phyloP scores from a whole-genome alignment of 257 asterid species.

The Nicotiana noctiflora region DNA sequence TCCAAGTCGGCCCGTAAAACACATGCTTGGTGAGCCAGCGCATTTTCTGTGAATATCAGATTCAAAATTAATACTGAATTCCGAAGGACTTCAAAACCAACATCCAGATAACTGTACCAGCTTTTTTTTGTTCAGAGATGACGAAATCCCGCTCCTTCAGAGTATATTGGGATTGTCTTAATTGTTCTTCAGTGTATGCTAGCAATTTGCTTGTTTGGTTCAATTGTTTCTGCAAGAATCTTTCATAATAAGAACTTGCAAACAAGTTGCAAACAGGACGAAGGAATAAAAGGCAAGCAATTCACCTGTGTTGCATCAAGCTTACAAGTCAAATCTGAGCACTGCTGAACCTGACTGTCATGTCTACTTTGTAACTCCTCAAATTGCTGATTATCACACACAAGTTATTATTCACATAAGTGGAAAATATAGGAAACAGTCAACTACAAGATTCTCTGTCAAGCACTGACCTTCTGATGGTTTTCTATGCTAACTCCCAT shows the following conservation, averaged over 20 bases:
- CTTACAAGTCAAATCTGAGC: slow-evolving; percentile 49
- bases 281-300: not conserved
- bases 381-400: slow-evolving; percentile 36
- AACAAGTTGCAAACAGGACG: not conserved
- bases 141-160: slow-evolving; percentile 67
- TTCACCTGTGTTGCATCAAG: slow-evolving; percentile 62
- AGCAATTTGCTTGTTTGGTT: slow-evolving; percentile 42
- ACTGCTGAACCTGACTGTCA: slow-evolving; percentile 47
- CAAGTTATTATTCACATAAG: not conserved
- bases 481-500: slow-evolving; percentile 65
- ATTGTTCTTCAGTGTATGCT: slow-evolving; percentile 54
- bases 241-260: slow-evolving; percentile 19
- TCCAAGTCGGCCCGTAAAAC: slow-evolving; percentile 82
- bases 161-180: slow-evolving; percentile 46
- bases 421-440: no score
- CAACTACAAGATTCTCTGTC: not conserved
- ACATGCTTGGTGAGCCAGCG: slow-evolving; percentile 81
- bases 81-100: slow-evolving; percentile 2
- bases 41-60: slow-evolving; percentile 47
- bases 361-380: slow-evolving; percentile 57
- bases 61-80: not conserved
- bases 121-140: slow-evolving; percentile 76
- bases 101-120: slow-evolving; percentile 30
- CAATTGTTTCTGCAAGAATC: slow-evolving; percentile 52
- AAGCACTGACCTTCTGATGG: slow-evolving; percentile 48